phyloP scores from a whole-genome alignment of 1,284 basidiomycete genomes.

The Kwoniella shivajii region DNA sequence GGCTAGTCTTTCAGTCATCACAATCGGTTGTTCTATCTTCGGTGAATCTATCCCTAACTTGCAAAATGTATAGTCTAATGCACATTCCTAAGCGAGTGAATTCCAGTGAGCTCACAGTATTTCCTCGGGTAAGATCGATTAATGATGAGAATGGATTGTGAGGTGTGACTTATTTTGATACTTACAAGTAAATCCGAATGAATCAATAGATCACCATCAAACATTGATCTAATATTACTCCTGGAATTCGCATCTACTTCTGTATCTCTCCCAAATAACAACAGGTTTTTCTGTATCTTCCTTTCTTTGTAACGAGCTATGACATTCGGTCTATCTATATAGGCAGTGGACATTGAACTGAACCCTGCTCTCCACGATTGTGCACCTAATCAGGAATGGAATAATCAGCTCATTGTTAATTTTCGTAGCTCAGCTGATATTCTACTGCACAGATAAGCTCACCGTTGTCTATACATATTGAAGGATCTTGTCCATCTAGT shows the following conservation, averaged over 20 bases:
- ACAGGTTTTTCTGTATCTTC: conserved; percentile 72
- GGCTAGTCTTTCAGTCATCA: conserved; percentile 91
- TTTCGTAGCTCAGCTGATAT: no score
- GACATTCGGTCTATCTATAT: conserved; percentile 69
- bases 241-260: conserved; percentile 81
- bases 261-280: conserved; percentile 81
- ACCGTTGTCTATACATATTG: conserved; percentile 88
- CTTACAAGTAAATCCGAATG: conserved; percentile 89
- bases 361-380: conserved; percentile 90
- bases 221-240: conserved; percentile 74
- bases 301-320: conserved; percentile 86
- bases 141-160: not conserved
- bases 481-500: conserved; percentile 31
- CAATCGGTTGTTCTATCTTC: conserved; percentile 81
- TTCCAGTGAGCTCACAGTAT: no score
- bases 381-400: conserved; percentile 58
- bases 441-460: conserved; percentile 14
- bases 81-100: conserved; percentile 82
- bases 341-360: conserved; percentile 55
- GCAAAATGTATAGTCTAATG: conserved; percentile 88
- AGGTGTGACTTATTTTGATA: conserved; percentile 25
- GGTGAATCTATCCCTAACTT: conserved; percentile 79
- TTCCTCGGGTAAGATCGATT: no score
- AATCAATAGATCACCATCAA: conserved; percentile 85
- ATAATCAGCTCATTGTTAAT: not conserved